These are phyloP conservation scores for Boechera divaricarpa DNA, from an alignment of 345 rosid genomes.

Conservation along the genomic window DNA sequence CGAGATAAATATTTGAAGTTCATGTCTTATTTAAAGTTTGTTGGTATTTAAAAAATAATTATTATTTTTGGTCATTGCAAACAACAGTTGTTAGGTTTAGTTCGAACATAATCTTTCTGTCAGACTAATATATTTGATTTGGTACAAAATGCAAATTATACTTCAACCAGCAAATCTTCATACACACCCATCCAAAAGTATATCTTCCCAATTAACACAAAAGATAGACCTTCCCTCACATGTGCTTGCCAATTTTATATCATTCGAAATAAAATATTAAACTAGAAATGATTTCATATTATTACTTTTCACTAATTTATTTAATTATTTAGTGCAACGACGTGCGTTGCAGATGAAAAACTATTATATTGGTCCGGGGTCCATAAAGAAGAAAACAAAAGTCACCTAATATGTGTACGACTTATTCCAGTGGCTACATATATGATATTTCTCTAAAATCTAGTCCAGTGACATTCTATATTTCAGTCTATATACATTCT, in stretches of 20 bases:
- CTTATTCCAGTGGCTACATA: conserved; percentile 13
- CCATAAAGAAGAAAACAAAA: conserved; percentile 38
- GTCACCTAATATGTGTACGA: conserved; percentile 37
- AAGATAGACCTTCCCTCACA: not conserved
- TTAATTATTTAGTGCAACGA: conserved; percentile 1
- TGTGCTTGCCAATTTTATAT: conserved; percentile 20
- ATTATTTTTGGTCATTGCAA: not conserved
- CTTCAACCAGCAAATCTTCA: conserved; percentile 6
- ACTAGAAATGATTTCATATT: not conserved
- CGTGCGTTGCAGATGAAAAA: conserved; percentile 17
- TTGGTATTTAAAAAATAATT: not conserved
- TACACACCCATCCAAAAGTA: conserved; percentile 5
- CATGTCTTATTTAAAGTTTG: not conserved
- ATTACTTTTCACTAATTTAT: not conserved
- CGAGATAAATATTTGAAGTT: not conserved
- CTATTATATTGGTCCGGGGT: conserved; percentile 19
- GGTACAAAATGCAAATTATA: conserved; percentile 1
- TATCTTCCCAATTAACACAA: not conserved
- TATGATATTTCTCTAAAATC: no score
- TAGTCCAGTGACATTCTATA: not conserved
- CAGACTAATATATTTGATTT: not conserved
- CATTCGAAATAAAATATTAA: not conserved
- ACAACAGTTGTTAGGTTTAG: not conserved
- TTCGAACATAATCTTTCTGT: not conserved
- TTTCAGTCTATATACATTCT: not conserved